Conservation (phyloP, 352 stramenopile species). For the Halophytophthora batemanensis region DNA sequence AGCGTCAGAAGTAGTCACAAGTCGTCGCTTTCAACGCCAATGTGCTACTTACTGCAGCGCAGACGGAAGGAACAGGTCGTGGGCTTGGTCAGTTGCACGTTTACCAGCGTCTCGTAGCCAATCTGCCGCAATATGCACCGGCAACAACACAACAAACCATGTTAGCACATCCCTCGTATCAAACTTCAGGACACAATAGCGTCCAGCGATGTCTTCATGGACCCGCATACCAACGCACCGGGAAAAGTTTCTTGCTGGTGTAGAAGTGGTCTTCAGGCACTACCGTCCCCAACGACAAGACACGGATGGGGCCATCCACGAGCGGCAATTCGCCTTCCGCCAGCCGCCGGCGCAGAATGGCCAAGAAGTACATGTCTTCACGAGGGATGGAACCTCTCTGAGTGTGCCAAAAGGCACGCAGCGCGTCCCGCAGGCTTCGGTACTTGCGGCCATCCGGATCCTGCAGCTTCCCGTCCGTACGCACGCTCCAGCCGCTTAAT, state of each 20-base stretch:
- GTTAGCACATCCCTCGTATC: background rate
- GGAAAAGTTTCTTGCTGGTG: constrained; percentile 76
- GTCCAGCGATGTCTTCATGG: background rate
- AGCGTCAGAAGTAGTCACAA: constrained; percentile 3
- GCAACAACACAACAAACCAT: constrained; percentile 1
- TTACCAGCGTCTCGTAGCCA: constrained; percentile 59
- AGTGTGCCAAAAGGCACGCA: constrained; percentile 37
- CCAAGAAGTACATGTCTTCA: constrained; percentile 74
- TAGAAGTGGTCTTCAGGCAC: constrained; percentile 67
- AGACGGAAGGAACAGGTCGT: constrained; percentile 32
- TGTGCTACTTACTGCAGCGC: constrained; percentile 45
- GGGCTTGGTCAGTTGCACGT: constrained; percentile 42
- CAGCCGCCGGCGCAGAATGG: constrained; percentile 56
- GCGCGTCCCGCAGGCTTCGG: constrained; percentile 42
- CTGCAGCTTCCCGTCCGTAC: constrained; percentile 40
- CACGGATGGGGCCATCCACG: constrained; percentile 66
- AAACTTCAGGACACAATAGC: background rate
- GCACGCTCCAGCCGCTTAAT: constrained; percentile 36
- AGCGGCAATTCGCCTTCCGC: constrained; percentile 51
- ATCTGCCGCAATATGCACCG: constrained; percentile 41
- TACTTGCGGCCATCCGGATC: constrained; percentile 43
- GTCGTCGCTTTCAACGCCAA: background rate
- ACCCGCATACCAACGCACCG: constrained; percentile 27
- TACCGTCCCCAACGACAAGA: constrained; percentile 44
- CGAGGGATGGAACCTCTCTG: constrained; percentile 38